Evolutionary conservation across 768 basidiomycete species (phyloP).

Genomic region (Rhodotorula kratochvilovae): DNA sequence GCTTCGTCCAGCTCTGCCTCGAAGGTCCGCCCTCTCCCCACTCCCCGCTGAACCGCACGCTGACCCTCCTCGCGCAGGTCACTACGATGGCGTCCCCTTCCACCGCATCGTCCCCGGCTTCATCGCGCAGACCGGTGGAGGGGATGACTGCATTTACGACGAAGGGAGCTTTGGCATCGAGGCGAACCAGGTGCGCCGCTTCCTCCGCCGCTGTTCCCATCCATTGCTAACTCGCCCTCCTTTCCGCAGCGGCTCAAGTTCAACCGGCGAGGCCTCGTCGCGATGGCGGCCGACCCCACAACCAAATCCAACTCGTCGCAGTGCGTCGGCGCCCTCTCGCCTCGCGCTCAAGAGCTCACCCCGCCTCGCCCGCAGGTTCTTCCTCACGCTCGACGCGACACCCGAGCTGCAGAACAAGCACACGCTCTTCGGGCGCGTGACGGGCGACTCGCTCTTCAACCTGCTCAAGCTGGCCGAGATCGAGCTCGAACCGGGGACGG

Average conservation of each 20-base stretch:
- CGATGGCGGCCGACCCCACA: slow-evolving; percentile 79
- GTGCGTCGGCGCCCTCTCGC: slow-evolving; percentile 51
- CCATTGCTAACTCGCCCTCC: slow-evolving; percentile 54
- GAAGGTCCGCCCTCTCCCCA: slow-evolving; percentile 26
- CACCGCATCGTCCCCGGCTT: slow-evolving; percentile 90
- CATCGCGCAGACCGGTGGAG: slow-evolving; percentile 85
- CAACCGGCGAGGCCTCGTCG: slow-evolving; percentile 82
- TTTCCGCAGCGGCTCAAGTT: slow-evolving; percentile 69
- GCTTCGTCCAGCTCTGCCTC: slow-evolving; percentile 41
- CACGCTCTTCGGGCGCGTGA: slow-evolving; percentile 78
- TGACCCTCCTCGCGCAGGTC: slow-evolving; percentile 60
- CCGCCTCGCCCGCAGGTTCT: slow-evolving; percentile 43
- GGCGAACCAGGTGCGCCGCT: slow-evolving; percentile 18
- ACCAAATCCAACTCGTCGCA: slow-evolving; percentile 90
- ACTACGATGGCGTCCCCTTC: slow-evolving; percentile 93
- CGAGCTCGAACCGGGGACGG: slow-evolving; percentile 65
- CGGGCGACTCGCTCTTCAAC: slow-evolving; percentile 63
- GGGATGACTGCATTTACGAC: slow-evolving; percentile 93
- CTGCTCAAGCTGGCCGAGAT: slow-evolving; percentile 46
- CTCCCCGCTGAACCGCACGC: too few species aligned
- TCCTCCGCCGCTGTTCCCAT: too few species aligned
- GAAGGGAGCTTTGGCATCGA: slow-evolving; percentile 51
- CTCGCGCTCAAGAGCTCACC: not conserved
- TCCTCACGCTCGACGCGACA: slow-evolving; percentile 76
- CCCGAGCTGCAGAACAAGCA: slow-evolving; percentile 84